Base-by-base conservation (phyloP, 1,284 basidiomycete genomes). In the Mycosarcoma mackinlayi region DNA sequence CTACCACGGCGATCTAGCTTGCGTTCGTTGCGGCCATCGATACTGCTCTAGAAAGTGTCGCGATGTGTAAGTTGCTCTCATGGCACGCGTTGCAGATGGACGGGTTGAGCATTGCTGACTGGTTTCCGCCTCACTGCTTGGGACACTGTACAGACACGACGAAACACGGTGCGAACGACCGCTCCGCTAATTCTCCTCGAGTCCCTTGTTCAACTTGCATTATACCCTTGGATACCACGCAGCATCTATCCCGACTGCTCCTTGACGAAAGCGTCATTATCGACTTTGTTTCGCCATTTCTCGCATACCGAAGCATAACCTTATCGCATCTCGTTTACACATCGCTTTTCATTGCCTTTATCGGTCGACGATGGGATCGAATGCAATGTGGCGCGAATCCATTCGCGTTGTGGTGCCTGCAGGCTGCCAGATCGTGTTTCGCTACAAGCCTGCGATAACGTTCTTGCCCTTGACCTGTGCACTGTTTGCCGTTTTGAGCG, bases 111-210 rank as follows among this genome's bases (percentile, higher is more conserved):
- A 9, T 27, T 23, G 8, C 18, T 39, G 8, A 21, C 37, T 19
- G 18, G 21, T 39, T 23, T 39, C 23, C 6, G 8, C 9, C 23
- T 40, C 13, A 5, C 24, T 14, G 10, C 13, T 14, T 3, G 5
- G 11, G 5, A 24, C 23, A 40, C 5, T 23, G 5, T 16, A 38
- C 34, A 50, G 48, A 31, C 67, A 70, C 41, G 61, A 70, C 54
- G 67, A 70, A 40, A 65, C 52, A 3, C 47, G 67, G 11, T 70
- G 67, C 50, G 61, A 64, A 33, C 24, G 67, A 27, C 67, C 67
- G 8, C 48, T 64, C 6, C 61, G 67, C 42, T 67, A 19, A 34
- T 9, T 23, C 23, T 21, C 18, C 27, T 11, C 27, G n/a, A n/a
- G n/a, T n/a, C n/a, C n/a, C n/a, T n/a, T n/a, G n/a, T n/a, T n/a